Base-by-base conservation (phyloP, 768 basidiomycete genomes). In the Boletus fagicola region DNA sequence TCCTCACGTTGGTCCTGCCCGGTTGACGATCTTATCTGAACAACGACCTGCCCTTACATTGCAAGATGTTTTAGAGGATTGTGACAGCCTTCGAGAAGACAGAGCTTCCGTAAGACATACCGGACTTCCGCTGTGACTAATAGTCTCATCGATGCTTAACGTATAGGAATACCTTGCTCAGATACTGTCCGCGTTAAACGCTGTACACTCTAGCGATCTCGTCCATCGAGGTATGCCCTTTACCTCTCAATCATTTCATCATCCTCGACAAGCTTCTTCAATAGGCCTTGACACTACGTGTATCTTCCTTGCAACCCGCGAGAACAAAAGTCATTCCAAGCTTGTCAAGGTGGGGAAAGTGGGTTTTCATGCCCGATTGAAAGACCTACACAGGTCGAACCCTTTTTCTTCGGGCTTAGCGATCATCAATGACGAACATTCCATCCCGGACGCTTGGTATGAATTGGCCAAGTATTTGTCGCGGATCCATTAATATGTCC, bases 351-450 rank as follows among this genome's bases (percentile, higher is more conserved):
- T 97, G 4, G 82, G 84, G 20, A 86, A 86, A 61, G 84, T 85
- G 3, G 83, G 79, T 16, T 97, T 87, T 68, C 80, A 87, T 61
- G 84, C 84, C 6, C 81, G 81, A 1, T 77, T 98, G 33, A 75
- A 87, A 26, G 93, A 96, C 67, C 74, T 94, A 33, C 88, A 96
- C 65, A 79, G 85, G 18, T 96, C 94, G 3, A 93, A 97, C 63
- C 83, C 86, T 0, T 92, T 96, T 62, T 80, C 80, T 4, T 58
- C 51, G 44, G 57, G 63, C 15, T 35, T 68, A 52, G 31, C 51
- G 5, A 28, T 39, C 28, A 38, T 43, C 35, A 64, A 59, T 22
- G 66, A 69, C 28, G 65, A 68, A 8, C n/a, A 54, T 20, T 40
- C 38, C n/a, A 54, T 67, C 28, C 69, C 73, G n/a, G 73, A 72